Evolutionary conservation across 441 rosid genomes (phyloP).

Genomic region (Bruguiera hainesii): DNA sequence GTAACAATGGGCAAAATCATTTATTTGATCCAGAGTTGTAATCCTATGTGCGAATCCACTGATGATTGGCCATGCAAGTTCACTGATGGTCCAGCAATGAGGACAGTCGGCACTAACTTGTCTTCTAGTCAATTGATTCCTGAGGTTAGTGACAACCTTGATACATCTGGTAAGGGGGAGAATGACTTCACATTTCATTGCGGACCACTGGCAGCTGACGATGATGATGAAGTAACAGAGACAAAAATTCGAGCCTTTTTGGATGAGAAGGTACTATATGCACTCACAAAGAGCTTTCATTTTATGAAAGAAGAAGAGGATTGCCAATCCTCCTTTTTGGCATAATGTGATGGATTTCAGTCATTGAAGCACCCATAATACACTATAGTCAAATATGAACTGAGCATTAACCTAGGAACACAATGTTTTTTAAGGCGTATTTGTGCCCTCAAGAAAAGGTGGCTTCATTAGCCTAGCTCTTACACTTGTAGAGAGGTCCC

Average conservation of each 20-base stretch:
- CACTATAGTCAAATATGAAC: background rate
- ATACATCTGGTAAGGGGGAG: conserved; percentile 35
- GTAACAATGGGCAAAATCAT: conserved; percentile 16
- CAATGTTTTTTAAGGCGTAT: background rate
- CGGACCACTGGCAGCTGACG: conserved; percentile 54
- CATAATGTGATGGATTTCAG: background rate
- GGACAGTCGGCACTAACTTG: conserved; percentile 34
- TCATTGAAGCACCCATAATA: background rate
- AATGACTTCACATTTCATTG: conserved; percentile 41
- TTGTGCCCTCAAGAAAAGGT: background rate
- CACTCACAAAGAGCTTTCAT: background rate
- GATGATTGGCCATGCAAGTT: conserved; percentile 51
- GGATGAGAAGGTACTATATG: conserved; percentile 69
- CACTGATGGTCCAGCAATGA: conserved; percentile 40
- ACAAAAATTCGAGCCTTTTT: conserved; percentile 88
- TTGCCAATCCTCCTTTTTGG: background rate
- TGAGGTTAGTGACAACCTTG: conserved; percentile 31
- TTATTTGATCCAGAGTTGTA: conserved; percentile 65
- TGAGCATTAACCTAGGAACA: background rate
- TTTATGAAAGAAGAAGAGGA: conserved; percentile 1
- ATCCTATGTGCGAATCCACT: conserved; percentile 72
- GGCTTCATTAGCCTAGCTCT: too few species aligned
- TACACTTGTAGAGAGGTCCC: background rate
- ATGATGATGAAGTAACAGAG: conserved; percentile 90
- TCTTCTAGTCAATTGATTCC: conserved; percentile 33